phyloP scores from a whole-genome alignment of 202 grass and related monocot genomes.

The Zizania palustris region DNA sequence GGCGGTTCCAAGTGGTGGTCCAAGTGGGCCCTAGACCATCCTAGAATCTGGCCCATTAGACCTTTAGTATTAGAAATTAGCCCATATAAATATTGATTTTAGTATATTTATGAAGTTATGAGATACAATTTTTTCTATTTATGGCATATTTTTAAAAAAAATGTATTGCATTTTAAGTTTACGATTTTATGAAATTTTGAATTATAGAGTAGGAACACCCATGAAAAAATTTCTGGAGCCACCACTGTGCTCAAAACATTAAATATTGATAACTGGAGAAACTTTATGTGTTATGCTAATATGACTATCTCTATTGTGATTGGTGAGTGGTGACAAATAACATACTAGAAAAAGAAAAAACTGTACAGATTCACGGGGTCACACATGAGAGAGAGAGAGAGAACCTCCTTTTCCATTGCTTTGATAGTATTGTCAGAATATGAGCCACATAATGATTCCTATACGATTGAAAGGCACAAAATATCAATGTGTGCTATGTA shows the following conservation, averaged over 20 bases:
- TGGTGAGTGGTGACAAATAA: constrained; percentile 8
- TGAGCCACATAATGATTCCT: constrained; percentile 45
- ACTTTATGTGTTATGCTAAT: not conserved
- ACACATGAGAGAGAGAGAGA: constrained; percentile 22
- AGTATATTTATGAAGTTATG: too few species aligned
- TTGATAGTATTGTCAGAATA: constrained; percentile 47
- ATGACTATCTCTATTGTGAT: constrained; percentile 10
- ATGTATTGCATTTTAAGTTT: too few species aligned
- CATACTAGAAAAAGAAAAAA: not conserved
- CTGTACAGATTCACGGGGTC: not conserved
- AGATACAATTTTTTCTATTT: too few species aligned
- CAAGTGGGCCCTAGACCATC: too few species aligned
- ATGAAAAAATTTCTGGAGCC: too few species aligned
- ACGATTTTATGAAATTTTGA: too few species aligned
- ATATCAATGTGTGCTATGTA: constrained; percentile 12
- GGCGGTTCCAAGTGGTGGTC: too few species aligned
- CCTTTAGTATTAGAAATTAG: too few species aligned
- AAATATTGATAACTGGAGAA: not conserved
- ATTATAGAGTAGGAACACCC: too few species aligned
- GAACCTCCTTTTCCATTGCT: constrained; percentile 60
- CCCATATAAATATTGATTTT: too few species aligned
- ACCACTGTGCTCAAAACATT: not conserved
- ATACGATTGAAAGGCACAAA: constrained; percentile 39
- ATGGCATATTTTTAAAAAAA: too few species aligned
- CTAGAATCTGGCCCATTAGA: too few species aligned